These are phyloP conservation scores for Blastobotrys illinoisensis DNA, from an alignment of 1,139 yeast genomes.

Conservation along the genomic window DNA sequence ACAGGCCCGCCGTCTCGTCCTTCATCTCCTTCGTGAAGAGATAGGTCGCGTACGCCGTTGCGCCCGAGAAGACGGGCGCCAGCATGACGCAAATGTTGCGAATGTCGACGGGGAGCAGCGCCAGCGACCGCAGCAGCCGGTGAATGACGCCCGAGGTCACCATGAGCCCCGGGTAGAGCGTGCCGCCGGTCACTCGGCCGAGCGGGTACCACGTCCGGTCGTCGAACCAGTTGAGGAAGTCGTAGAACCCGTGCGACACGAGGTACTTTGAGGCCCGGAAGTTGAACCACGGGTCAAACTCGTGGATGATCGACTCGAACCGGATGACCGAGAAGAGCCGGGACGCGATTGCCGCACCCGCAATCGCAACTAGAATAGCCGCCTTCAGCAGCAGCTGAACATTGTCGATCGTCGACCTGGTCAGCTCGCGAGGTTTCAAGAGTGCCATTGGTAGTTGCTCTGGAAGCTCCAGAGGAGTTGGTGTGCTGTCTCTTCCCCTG, in stretches of 20 bases:
- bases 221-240: slow-evolving; percentile 96
- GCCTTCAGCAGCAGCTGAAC: slow-evolving; percentile 48
- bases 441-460: slow-evolving; percentile 1
- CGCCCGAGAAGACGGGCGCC: slow-evolving; percentile 94
- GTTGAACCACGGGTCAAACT: slow-evolving; percentile 98
- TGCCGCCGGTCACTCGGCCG: slow-evolving; percentile 99
- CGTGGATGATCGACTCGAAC: slow-evolving; percentile 95
- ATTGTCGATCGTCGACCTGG: slow-evolving; percentile 16
- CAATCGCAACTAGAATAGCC: slow-evolving; percentile 62
- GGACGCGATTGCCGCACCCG: slow-evolving; percentile 87
- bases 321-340: slow-evolving; percentile 58
- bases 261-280: slow-evolving; percentile 90
- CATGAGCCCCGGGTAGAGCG: slow-evolving; percentile 97
- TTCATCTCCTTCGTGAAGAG: slow-evolving; percentile 86
- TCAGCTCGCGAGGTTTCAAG: slow-evolving; percentile 3
- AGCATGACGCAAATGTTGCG: slow-evolving; percentile 92
- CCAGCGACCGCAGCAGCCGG: slow-evolving; percentile 56
- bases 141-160: slow-evolving; percentile 90
- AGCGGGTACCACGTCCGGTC: slow-evolving; percentile 99
- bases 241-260: slow-evolving; percentile 77
- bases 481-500: neutral
- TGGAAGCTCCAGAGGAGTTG: neutral
- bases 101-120: slow-evolving; percentile 79
- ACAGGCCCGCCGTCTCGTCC: slow-evolving; percentile 80
- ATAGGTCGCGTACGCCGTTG: slow-evolving; percentile 92